A percentile compares a stretch with the other conserved stretches of the same genome.
Conservation (phyloP, 768 basidiomycete genomes). For the Gautieria morchelliformis region DNA sequence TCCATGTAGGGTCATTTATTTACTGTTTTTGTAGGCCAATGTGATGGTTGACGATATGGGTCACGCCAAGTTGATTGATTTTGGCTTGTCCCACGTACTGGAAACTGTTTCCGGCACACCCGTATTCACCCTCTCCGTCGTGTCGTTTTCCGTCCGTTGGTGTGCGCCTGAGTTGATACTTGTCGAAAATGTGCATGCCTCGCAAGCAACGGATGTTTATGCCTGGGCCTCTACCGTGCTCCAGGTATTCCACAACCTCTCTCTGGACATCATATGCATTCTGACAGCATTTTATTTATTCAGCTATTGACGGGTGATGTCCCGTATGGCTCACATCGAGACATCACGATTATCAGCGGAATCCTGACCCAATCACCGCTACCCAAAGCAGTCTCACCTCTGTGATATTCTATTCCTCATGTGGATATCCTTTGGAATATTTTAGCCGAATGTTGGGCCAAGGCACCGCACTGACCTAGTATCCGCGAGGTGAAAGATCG, state of each 20-base stretch:
- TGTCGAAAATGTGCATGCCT: neutral
- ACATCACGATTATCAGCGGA: no score
- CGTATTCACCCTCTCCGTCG: neutral
- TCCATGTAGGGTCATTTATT: neutral
- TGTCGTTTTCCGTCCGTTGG: conserved; percentile 1
- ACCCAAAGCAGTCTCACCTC: no score
- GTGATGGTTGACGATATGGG: conserved; percentile 7
- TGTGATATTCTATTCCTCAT: neutral
- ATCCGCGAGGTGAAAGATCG: no score
- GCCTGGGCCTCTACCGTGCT: conserved; percentile 2
- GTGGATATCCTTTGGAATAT: neutral
- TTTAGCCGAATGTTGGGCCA: neutral
- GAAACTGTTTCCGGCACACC: no score
- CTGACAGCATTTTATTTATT: neutral
- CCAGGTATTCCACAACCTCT: no score
- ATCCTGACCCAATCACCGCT: no score
- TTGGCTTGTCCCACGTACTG: conserved; percentile 7
- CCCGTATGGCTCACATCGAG: neutral
- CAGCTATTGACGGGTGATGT: neutral
- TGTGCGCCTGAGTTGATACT: no score
- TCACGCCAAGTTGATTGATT: conserved; percentile 8
- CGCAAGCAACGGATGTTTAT: conserved; percentile 4
- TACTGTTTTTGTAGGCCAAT: neutral
- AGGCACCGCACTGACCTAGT: neutral
- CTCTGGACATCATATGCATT: neutral